Conservation (phyloP, 768 basidiomycete genomes). For the Rhodocollybia butyracea region DNA sequence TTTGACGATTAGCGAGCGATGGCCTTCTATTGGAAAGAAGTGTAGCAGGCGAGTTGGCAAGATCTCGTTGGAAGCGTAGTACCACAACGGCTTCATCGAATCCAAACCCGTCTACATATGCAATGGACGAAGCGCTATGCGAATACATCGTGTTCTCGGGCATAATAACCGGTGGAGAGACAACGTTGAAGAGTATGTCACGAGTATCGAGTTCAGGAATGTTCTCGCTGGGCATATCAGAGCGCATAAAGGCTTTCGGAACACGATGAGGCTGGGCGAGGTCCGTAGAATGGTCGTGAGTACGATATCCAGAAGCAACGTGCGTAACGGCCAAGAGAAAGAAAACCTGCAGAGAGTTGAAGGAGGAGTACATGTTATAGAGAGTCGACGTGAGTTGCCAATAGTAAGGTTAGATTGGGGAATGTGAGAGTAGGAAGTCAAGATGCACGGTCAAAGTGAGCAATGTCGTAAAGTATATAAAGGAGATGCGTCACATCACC, state of each 20-base stretch:
- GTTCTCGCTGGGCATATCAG: not conserved
- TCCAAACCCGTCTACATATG: too few species aligned
- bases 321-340: not conserved
- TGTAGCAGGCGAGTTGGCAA: too few species aligned
- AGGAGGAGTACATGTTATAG: not conserved
- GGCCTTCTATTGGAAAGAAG: too few species aligned
- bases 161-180: too few species aligned
- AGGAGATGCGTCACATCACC: not conserved
- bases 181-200: too few species aligned
- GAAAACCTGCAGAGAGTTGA: not conserved
- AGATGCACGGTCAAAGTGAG: not conserved
- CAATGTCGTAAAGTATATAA: not conserved
- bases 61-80: too few species aligned
- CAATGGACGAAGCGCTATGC: too few species aligned
- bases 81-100: too few species aligned
- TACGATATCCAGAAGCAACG: not conserved
- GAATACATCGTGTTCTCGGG: too few species aligned
- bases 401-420: not conserved
- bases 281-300: not conserved
- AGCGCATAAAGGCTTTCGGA: not conserved
- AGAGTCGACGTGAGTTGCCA: not conserved
- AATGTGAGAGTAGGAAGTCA: not conserved
- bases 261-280: slow-evolving; percentile 1
- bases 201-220: too few species aligned
- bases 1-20: not conserved